A percentile compares a stretch with the other conserved stretches of the same genome.
Conservation (phyloP, 2,329 filamentous ascomycete species). For the Cladosporium sp. region DNA sequence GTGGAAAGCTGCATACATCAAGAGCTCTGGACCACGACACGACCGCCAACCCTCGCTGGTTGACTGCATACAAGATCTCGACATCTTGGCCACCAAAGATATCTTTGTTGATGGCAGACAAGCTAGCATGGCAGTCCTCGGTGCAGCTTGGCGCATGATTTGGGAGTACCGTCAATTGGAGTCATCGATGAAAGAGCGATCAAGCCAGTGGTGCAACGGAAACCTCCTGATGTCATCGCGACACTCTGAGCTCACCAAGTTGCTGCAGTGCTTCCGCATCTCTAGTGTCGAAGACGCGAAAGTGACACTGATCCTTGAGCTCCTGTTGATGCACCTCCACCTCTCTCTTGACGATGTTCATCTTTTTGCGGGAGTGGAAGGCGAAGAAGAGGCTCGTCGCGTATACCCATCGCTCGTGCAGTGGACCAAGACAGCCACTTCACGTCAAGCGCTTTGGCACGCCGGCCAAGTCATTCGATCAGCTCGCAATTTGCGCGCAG, state of each 20-base stretch:
- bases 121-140: conserved; percentile 57
- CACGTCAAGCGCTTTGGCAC: conserved; percentile 61
- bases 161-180: conserved; percentile 62
- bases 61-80: conserved; percentile 56
- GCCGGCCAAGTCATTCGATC: conserved; percentile 63
- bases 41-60: conserved; percentile 48
- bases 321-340: conserved; percentile 61
- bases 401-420: conserved; percentile 56
- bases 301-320: conserved; percentile 40
- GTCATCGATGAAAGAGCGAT: conserved; percentile 49
- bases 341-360: conserved; percentile 63
- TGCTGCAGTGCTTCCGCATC: conserved; percentile 51
- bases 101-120: conserved; percentile 54
- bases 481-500: conserved; percentile 44
- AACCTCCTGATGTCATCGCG: conserved; percentile 47
- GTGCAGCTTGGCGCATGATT: conserved; percentile 63
- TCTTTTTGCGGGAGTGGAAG: conserved; percentile 64
- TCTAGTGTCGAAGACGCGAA: conserved; percentile 32
- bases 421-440: conserved; percentile 54
- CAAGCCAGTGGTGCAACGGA: conserved; percentile 36
- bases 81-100: conserved; percentile 47
- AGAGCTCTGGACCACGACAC: conserved; percentile 32
- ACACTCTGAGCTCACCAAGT: conserved; percentile 59
- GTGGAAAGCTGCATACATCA: conserved; percentile 61
- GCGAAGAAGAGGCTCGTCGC: conserved; percentile 59